Evolutionary conservation across 768 basidiomycete species (phyloP), one percentile per base, ranked within the genome.

Genomic region (Lenzites betulinus): DNA sequence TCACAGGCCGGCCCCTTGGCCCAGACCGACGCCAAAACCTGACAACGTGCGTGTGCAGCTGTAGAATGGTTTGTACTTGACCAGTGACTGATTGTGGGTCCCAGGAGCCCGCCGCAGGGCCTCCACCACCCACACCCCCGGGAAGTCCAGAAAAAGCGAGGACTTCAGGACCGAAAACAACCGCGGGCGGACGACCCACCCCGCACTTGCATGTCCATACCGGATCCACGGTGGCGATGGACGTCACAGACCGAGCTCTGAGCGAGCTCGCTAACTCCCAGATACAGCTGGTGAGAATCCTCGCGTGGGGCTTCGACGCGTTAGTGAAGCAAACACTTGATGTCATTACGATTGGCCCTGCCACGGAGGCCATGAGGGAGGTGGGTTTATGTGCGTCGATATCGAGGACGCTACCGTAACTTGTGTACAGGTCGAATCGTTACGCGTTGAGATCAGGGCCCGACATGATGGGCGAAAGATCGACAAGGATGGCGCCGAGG

Each of bases 321-420:
- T 71, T 86, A 6, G 79, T 75, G 7, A 69, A 70, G n/a, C 83
- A 85, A 59, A 78, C 79, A 0, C 74, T 76, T 46, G 75, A 72
- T 39, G 71, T 85, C 47, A 76, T 79, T 1, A 70, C 74, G 9
- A 64, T 83, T 30, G 76, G 77, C 18, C 75, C 79, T 5, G 78
- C 80, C 20, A 73, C 81, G 39, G 79, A 81, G 58, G 74, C 77
- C 1, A 64, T 73, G 5, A 73, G 79, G 39, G 76, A 83, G 71
- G 83, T 82, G 47, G 43, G 76, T 67, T 18, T 7, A 18, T 23
- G 11, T 33, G 30, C 30, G 30, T 33, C 30, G 30, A 33, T 33
- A 33, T 33, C 6, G 30, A 5, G 30, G 30, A 33, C 11, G 30
- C 30, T 11, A 33, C 30, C 6, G 6, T 33, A 33, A 33, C 41